Base-by-base conservation (phyloP, 768 basidiomycete genomes). In the Psilocybe subaeruginosa region DNA sequence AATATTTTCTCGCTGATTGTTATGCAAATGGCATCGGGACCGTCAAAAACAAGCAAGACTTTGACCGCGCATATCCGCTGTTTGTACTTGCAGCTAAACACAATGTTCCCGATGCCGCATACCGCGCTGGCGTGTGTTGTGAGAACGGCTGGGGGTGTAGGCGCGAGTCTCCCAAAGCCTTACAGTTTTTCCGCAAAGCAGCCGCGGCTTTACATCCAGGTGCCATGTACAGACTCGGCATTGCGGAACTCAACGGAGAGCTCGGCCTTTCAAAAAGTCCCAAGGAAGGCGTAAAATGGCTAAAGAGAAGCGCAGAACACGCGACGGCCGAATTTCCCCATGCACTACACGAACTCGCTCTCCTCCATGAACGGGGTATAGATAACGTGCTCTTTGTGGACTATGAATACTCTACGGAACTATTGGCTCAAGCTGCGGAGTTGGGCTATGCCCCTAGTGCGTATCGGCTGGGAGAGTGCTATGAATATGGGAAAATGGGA, bases 71-170 rank as follows among this genome's bases (percentile, higher is more conserved):
- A 3, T 97, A 94, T 75, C 97, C 97, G 8, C 82, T 99, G 48
- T 99, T 99, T 71, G 89, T 97, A 14, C 86, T 97, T 39, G 94
- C 97, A 1, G 93, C 97, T 37, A 99, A 99, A 76, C 97, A 99
- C 69, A 92, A 94, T 14, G 97, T 99, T 72, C 90, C 95, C 2
- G 96, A 98, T 68, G 96, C 95, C 14, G 87, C 93, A 4, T 99
- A 95, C 76, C 91, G 97, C 31, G 92, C 96, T 0, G 97, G 95
- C 33, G 96, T 96, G 2, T 99, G 97, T 72, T 97, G 94, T 75
- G 97, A 99, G 82, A 96, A 98, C 68, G 97, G 96, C 30, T 99
- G 97, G 97, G 97, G 97, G 5, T 97, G 95, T 73, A 82, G 97
- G 54, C 85, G 95, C 12, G 97, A 99, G 75, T 89, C 87, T 16